These are phyloP conservation scores for Populus hybrid DNA, from an alignment of 441 rosid genomes.

Conservation along the genomic window DNA sequence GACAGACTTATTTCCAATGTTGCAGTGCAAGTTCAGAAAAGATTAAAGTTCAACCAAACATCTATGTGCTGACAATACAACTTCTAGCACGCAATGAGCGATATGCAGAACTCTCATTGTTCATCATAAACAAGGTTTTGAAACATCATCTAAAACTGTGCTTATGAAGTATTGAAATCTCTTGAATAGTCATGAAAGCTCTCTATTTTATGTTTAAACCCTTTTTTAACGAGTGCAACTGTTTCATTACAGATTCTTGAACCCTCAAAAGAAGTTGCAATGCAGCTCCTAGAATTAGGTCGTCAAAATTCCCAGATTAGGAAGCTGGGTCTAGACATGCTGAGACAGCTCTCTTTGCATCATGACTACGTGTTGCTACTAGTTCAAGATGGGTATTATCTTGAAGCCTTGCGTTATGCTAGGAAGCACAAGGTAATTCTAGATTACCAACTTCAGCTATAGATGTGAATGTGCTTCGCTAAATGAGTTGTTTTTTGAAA, in stretches of 20 bases:
- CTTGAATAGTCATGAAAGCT: background rate
- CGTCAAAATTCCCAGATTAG: conserved; percentile 58
- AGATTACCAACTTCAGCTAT: background rate
- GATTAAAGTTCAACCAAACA: conserved; percentile 69
- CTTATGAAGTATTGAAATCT: background rate
- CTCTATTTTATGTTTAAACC: background rate
- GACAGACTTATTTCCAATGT: conserved; percentile 19
- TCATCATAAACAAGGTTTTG: conserved; percentile 76
- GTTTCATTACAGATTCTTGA: conserved; percentile 65
- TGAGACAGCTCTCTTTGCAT: conserved; percentile 86
- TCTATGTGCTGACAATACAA: conserved; percentile 71
- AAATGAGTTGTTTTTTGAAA: background rate
- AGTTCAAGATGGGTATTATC: conserved; percentile 88
- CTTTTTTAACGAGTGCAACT: background rate
- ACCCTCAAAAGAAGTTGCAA: conserved; percentile 94
- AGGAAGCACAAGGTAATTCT: conserved; percentile 76
- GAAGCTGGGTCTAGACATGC: conserved; percentile 90
- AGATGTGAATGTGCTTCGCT: background rate
- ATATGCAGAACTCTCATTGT: conserved; percentile 73
- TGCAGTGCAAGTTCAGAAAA: conserved; percentile 76
- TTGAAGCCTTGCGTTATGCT: conserved; percentile 84
- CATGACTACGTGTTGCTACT: conserved; percentile 71
- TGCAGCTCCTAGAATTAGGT: conserved; percentile 86
- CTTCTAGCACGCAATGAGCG: conserved; percentile 70
- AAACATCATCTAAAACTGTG: conserved; percentile 8